These are phyloP conservation scores for Trichosanthes truncata DNA, from an alignment of 306 rosid genomes.

Conservation along the genomic window DNA sequence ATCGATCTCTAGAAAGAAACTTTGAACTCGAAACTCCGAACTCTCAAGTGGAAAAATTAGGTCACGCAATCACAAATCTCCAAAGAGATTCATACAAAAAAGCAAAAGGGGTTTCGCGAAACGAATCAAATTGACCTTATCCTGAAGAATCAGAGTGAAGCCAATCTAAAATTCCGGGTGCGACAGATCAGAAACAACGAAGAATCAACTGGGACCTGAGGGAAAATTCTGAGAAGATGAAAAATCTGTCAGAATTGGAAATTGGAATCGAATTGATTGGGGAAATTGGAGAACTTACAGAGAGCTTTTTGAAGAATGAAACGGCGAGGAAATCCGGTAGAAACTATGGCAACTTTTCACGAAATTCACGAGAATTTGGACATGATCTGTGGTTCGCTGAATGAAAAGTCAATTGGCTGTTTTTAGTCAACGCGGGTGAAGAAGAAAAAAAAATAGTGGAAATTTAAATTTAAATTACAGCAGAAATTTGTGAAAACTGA, in stretches of 20 bases:
- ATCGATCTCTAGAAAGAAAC: not conserved
- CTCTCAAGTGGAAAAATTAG: not conserved
- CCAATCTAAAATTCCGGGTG: not conserved
- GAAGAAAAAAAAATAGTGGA: not conserved
- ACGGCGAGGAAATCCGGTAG: not conserved
- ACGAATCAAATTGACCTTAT: not conserved
- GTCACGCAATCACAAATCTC: not conserved
- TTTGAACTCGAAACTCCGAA: not conserved
- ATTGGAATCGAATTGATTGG: not conserved
- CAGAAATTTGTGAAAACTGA: not conserved
- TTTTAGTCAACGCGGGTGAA: not conserved
- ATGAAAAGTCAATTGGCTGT: not conserved
- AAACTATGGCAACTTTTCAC: not conserved
- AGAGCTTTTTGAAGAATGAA: not conserved
- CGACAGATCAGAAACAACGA: not conserved
- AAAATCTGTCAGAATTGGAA: not conserved
- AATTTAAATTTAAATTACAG: not conserved
- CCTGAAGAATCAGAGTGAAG: not conserved
- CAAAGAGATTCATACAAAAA: not conserved
- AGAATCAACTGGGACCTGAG: not conserved
- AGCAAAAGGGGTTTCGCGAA: not conserved
- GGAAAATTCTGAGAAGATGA: not conserved
- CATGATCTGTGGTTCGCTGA: not conserved
- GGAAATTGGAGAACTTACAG: not conserved
- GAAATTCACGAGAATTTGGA: constrained; percentile 7